phyloP scores from a whole-genome alignment of 495 filamentous ascomycete genomes.

The Physcia stellaris region DNA sequence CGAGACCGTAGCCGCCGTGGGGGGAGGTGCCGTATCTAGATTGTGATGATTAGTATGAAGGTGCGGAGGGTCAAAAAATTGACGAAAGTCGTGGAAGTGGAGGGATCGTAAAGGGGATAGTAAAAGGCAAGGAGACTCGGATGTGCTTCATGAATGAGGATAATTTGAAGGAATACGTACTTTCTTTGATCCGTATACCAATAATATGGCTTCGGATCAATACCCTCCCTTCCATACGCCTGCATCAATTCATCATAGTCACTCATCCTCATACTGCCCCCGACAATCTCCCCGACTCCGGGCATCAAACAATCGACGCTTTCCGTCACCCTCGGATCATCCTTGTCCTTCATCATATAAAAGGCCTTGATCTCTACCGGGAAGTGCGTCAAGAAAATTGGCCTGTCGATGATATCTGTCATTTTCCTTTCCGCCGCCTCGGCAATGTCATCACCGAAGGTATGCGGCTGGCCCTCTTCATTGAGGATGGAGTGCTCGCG shows the following conservation, averaged over 20 bases:
- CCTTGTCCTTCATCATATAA: conserved; percentile 90
- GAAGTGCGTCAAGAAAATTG: conserved; percentile 96
- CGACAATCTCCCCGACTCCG: conserved; percentile 92
- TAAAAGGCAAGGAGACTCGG: conserved; percentile 1
- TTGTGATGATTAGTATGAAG: no score
- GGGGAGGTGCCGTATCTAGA: conserved; percentile 84
- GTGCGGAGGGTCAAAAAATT: conserved; percentile 15
- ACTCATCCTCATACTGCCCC: conserved; percentile 92
- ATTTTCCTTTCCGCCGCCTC: conserved; percentile 94
- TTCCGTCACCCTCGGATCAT: conserved; percentile 83
- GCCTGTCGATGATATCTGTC: conserved; percentile 89
- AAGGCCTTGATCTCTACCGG: conserved; percentile 97
- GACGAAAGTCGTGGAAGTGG: background rate
- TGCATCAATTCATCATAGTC: conserved; percentile 83
- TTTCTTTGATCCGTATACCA: conserved; percentile 99
- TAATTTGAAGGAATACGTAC: conserved; percentile 48
- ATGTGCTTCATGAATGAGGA: no score
- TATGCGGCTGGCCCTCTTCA: conserved; percentile 79
- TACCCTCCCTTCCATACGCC: conserved; percentile 77
- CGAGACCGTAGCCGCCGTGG: conserved; percentile 91
- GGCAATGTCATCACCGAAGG: conserved; percentile 95
- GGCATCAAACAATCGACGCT: conserved; percentile 95
- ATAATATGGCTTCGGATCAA: conserved; percentile 80
- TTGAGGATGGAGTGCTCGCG: conserved; percentile 76
- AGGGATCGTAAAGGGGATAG: background rate